Percentiles rank a stretch among this genome's conserved stretches.
phyloP scores from a whole-genome alignment of 345 rosid species.

The Nasturtium officinale region DNA sequence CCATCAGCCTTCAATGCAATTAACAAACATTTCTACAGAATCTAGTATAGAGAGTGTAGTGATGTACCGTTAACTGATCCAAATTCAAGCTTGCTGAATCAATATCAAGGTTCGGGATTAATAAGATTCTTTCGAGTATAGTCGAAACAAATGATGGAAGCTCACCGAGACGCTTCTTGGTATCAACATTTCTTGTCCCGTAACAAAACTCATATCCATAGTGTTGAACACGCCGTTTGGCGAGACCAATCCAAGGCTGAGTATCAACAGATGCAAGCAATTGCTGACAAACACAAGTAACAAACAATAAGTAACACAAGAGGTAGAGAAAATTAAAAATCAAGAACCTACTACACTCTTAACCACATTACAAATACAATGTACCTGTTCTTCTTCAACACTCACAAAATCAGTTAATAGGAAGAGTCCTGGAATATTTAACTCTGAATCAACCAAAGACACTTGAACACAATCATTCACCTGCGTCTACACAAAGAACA shows the following conservation, averaged over 20 bases:
- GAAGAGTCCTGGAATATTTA: conserved; percentile 79
- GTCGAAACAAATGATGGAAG: conserved; percentile 77
- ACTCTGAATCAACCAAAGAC: conserved; percentile 58
- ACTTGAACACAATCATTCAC: conserved; percentile 56
- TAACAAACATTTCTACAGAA: not conserved
- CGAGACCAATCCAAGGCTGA: conserved; percentile 72
- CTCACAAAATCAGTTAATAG: conserved; percentile 67
- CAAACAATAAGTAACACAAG: conserved; percentile 6
- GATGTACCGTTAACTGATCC: conserved; percentile 84
- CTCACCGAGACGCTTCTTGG: conserved; percentile 66
- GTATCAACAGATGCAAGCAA: conserved; percentile 81
- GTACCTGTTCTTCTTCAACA: conserved; percentile 70
- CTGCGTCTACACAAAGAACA: conserved; percentile 33
- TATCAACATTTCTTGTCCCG: conserved; percentile 74
- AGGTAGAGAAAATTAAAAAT: not conserved
- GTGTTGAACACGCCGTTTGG: conserved; percentile 94
- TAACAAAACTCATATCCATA: conserved; percentile 93
- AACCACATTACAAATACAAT: conserved; percentile 12
- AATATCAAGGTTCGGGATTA: conserved; percentile 43
- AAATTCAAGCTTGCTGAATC: conserved; percentile 49
- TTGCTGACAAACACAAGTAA: conserved; percentile 49
- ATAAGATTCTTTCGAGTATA: conserved; percentile 58
- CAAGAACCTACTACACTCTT: conserved; percentile 1
- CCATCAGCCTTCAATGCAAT: not conserved
- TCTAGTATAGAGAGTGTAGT: not conserved